Conservation (phyloP, 768 basidiomycete species). For the Collybiopsis luxurians region DNA sequence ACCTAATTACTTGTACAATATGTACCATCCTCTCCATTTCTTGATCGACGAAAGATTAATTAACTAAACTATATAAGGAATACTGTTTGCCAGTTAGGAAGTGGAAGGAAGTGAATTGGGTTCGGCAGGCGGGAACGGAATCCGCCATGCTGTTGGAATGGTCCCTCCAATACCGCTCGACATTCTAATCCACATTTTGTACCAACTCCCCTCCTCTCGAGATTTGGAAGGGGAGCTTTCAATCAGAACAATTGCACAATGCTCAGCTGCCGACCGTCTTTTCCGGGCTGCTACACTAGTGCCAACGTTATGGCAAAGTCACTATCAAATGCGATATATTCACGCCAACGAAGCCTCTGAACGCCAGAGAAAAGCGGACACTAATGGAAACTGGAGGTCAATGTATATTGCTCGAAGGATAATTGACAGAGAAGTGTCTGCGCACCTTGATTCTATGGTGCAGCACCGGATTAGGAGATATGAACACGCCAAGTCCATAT, state of each 20-base stretch:
- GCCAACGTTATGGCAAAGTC: slow-evolving; percentile 46
- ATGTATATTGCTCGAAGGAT: slow-evolving; percentile 44
- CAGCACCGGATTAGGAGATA: slow-evolving; percentile 33
- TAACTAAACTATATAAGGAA: too few relatives aligned
- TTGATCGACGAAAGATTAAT: slow-evolving; percentile 64
- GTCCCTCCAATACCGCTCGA: slow-evolving; percentile 11
- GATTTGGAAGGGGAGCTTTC: not conserved
- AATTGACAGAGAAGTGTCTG: slow-evolving; percentile 40
- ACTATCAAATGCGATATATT: slow-evolving; percentile 49
- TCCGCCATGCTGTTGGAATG: too few relatives aligned
- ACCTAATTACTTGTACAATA: not conserved
- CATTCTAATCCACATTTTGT: slow-evolving; percentile 10
- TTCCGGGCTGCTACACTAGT: slow-evolving; percentile 44
- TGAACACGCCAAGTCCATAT: slow-evolving; percentile 34
- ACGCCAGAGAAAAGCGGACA: slow-evolving; percentile 23
- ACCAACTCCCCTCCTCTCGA: slow-evolving; percentile 8
- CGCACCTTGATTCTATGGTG: slow-evolving; percentile 40
- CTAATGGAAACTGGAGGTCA: slow-evolving; percentile 40
- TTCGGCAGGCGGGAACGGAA: too few relatives aligned
- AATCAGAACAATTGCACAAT: slow-evolving; percentile 33
- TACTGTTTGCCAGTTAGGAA: too few relatives aligned
- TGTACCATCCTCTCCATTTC: slow-evolving; percentile 42
- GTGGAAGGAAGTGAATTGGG: too few relatives aligned
- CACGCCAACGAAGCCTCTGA: slow-evolving; percentile 37
- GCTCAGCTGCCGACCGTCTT: slow-evolving; percentile 32